These are phyloP conservation scores for Diaporthe sp. DNA, from an alignment of 2,329 filamentous ascomycete species.

Conservation along the genomic window DNA sequence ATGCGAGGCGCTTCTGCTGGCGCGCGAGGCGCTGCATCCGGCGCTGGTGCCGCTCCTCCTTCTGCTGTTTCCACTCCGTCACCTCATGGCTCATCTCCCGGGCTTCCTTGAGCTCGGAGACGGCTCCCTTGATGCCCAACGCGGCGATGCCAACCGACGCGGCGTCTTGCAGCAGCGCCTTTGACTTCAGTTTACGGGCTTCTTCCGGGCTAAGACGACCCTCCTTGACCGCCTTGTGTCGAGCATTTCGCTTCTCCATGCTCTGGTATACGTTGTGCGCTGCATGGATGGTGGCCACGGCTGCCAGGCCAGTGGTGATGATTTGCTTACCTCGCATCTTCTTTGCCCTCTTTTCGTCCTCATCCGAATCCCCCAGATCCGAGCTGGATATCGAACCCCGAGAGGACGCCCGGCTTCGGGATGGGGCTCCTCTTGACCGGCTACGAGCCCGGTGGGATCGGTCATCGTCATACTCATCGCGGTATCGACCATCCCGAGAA, in stretches of 20 bases:
- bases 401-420: slow-evolving; percentile 46
- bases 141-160: slow-evolving; percentile 69
- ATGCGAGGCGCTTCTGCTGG: slow-evolving; percentile 25
- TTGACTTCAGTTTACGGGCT: slow-evolving; percentile 67
- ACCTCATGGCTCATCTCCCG: slow-evolving; percentile 60
- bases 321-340: slow-evolving; percentile 73
- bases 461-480: slow-evolving; percentile 60
- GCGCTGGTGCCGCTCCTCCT: slow-evolving; percentile 58
- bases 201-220: slow-evolving; percentile 61
- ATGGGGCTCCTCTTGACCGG: slow-evolving; percentile 49
- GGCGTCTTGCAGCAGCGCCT: slow-evolving; percentile 66
- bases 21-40: slow-evolving; percentile 51
- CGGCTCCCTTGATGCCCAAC: slow-evolving; percentile 66
- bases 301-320: slow-evolving; percentile 65
- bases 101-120: slow-evolving; percentile 66
- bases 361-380: slow-evolving; percentile 67
- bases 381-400: slow-evolving; percentile 61
- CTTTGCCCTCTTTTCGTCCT: slow-evolving; percentile 63
- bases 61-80: slow-evolving; percentile 61
- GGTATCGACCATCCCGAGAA: slow-evolving; percentile 47
- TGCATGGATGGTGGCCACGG: slow-evolving; percentile 70
- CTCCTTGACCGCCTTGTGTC: slow-evolving; percentile 64
- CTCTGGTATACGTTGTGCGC: slow-evolving; percentile 68
- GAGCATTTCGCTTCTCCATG: slow-evolving; percentile 65
- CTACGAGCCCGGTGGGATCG: slow-evolving; percentile 52